A percentile compares a stretch with the other conserved stretches of the same genome.
Conservation (phyloP, 106 monocot genomes). For the Platanthera zijinensis region DNA sequence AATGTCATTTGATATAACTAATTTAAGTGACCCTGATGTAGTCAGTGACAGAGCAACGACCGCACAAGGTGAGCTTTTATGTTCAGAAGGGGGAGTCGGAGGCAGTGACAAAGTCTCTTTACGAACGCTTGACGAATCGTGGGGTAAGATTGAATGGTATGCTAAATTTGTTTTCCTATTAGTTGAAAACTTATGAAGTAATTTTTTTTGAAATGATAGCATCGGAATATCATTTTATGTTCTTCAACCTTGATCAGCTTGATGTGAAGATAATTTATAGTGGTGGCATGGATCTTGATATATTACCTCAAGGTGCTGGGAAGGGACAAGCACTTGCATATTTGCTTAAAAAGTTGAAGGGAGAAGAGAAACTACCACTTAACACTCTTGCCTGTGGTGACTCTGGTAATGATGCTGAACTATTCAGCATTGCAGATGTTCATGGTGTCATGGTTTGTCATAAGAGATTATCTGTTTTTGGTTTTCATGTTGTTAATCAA, state of each 20-base stretch:
- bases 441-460: conserved; percentile 86
- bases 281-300: conserved; percentile 67
- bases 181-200: not conserved
- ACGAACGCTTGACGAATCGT: conserved; percentile 30
- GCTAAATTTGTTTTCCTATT: not conserved
- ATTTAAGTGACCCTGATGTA: conserved; percentile 15
- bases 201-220: not conserved
- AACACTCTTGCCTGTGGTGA: conserved; percentile 94
- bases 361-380: conserved; percentile 40
- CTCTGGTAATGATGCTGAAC: conserved; percentile 92
- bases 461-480: not conserved
- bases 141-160: conserved; percentile 42
- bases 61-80: conserved; percentile 89
- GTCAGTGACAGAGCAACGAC: conserved; percentile 71
- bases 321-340: conserved; percentile 92
- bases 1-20: not conserved
- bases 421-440: conserved; percentile 80
- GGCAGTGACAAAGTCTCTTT: conserved; percentile 42
- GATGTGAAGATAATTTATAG: conserved; percentile 94
- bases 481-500: not conserved
- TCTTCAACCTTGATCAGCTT: conserved; percentile 35
- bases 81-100: conserved; percentile 59
- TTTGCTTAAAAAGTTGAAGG: conserved; percentile 59
- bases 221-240: not conserved
- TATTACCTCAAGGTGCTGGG: conserved; percentile 81